Evolutionary conservation across 78 protist species (phyloP).

Genomic region (Tieghemostelium lacteum): DNA sequence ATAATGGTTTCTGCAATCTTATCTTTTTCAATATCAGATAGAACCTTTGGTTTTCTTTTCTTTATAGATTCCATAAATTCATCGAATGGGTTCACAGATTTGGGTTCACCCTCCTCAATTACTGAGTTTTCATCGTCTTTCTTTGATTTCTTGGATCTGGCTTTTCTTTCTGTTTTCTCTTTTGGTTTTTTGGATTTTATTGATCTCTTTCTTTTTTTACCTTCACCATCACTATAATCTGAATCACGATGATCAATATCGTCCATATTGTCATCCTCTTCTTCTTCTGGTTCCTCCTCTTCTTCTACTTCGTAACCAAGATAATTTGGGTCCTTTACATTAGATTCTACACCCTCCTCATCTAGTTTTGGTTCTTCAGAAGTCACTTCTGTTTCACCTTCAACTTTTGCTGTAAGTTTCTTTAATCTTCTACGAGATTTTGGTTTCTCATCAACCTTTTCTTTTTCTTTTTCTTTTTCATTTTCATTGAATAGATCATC

Average conservation of each 20-base stretch:
- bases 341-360: not conserved
- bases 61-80: not conserved
- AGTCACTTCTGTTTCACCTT: not conserved
- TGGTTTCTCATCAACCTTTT: not conserved
- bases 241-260: slow-evolving; percentile 3
- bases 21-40: not conserved
- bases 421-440: not conserved
- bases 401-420: not conserved
- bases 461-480: slow-evolving; percentile 13
- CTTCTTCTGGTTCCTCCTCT: slow-evolving; percentile 16
- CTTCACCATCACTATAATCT: not conserved
- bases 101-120: not conserved
- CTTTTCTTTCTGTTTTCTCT: not conserved
- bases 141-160: slow-evolving; percentile 3
- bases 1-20: not conserved
- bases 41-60: not conserved
- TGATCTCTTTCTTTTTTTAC: not conserved
- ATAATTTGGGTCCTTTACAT: not conserved
- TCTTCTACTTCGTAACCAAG: not conserved
- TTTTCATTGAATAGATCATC: not conserved
- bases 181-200: not conserved
- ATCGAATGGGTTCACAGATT: slow-evolving; percentile 22
- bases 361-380: not conserved
- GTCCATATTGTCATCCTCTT: slow-evolving; percentile 9
- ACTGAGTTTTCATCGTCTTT: not conserved